Evolutionary conservation across 1,284 basidiomycete species (phyloP).

Genomic region (Cutaneotrichosporon cavernicola): DNA sequence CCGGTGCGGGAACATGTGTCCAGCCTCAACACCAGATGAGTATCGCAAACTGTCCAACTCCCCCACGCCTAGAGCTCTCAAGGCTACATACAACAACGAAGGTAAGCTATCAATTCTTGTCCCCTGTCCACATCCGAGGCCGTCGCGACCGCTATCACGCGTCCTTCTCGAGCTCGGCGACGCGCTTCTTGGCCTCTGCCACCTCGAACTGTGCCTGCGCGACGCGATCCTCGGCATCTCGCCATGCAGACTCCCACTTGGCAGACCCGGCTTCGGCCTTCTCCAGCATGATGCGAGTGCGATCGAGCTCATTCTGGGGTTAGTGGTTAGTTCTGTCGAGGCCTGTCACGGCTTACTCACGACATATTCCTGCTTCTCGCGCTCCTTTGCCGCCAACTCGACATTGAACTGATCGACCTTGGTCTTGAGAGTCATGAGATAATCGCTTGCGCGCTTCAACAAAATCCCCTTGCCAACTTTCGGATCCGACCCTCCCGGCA

Average conservation of each 20-base stretch:
- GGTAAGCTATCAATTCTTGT: not conserved
- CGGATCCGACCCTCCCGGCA: conserved; percentile 65
- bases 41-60: too few species aligned
- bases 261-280: conserved; percentile 40
- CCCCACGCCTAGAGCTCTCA: not conserved
- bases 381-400: conserved; percentile 29
- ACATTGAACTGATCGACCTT: conserved; percentile 32
- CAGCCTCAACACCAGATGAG: too few species aligned
- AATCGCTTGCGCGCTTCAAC: conserved; percentile 39
- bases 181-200: conserved; percentile 28
- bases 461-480: conserved; percentile 45
- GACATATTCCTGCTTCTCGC: conserved; percentile 34
- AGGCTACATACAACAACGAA: conserved; percentile 17
- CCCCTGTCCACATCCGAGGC: not conserved
- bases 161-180: conserved; percentile 3
- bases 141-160: too few species aligned
- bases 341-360: conserved; percentile 26
- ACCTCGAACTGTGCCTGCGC: conserved; percentile 43
- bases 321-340: not conserved
- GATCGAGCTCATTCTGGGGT: conserved; percentile 29
- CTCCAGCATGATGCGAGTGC: conserved; percentile 25
- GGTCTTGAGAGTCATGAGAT: conserved; percentile 32
- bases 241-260: conserved; percentile 42
- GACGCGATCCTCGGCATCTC: conserved; percentile 46
- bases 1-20: too few species aligned